phyloP scores from a whole-genome alignment of 345 rosid species.

The Diplotaxis tenuifolia region DNA sequence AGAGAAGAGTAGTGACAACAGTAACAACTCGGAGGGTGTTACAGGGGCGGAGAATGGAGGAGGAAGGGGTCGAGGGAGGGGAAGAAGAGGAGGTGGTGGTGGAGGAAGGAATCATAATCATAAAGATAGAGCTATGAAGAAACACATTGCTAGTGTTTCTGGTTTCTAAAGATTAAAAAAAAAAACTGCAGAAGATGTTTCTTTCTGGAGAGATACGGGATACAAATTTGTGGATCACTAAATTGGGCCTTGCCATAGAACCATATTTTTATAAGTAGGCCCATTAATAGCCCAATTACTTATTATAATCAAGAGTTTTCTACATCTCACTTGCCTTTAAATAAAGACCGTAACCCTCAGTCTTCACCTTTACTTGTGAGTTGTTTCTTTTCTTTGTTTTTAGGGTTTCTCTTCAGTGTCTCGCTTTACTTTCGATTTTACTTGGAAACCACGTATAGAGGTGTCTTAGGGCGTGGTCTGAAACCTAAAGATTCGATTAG shows the following conservation, averaged over 20 bases:
- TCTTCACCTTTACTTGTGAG: too few relatives aligned
- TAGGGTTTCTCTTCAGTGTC: neutral
- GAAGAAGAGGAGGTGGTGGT: constrained; percentile 35
- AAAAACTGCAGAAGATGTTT: neutral
- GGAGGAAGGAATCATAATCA: constrained; percentile 55
- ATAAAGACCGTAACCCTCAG: neutral
- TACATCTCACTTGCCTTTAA: neutral
- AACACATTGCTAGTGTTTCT: constrained; percentile 66
- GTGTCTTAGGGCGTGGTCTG: neutral
- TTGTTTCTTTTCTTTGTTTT: neutral
- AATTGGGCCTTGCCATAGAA: neutral
- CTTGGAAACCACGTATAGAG: neutral
- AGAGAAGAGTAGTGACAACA: constrained; percentile 18
- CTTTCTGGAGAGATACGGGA: neutral
- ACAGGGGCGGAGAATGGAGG: constrained; percentile 44
- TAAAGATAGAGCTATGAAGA: constrained; percentile 37
- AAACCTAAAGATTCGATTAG: neutral
- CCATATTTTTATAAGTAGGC: neutral
- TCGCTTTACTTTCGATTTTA: neutral
- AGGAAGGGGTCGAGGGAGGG: constrained; percentile 43
- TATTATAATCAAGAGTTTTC: too few relatives aligned
- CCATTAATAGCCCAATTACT: neutral
- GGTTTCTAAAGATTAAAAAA: constrained; percentile 42
- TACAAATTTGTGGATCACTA: neutral
- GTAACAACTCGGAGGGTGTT: constrained; percentile 32